These are phyloP conservation scores for Diutina catenulata DNA, from an alignment of 1,139 yeast genomes.

Conservation along the genomic window DNA sequence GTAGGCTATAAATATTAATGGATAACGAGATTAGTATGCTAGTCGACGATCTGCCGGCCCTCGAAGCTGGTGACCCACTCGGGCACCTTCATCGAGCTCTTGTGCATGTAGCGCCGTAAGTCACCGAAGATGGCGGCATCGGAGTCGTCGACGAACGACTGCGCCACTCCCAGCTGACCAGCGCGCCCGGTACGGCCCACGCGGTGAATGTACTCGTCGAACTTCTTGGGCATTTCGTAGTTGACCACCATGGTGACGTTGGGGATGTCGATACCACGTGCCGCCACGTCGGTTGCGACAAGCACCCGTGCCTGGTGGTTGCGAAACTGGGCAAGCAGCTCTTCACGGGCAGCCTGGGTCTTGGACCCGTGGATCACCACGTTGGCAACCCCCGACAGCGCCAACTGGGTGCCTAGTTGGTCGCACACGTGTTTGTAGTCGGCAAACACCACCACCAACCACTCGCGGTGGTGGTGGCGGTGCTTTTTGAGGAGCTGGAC, in stretches of 20 bases:
- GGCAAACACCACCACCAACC: constrained; percentile 70
- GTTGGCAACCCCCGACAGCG: constrained; percentile 27
- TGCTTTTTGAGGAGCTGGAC: constrained; percentile 15
- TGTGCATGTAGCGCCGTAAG: constrained; percentile 37
- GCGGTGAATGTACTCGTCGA: constrained; percentile 79
- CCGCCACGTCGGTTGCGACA: constrained; percentile 32
- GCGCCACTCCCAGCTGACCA: constrained; percentile 65
- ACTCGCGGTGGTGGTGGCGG: constrained; percentile 15
- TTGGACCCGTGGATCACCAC: constrained; percentile 78
- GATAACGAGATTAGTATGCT: too few relatives aligned
- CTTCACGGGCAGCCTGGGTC: constrained; percentile 78
- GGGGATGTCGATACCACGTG: constrained; percentile 30
- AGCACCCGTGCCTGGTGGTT: constrained; percentile 8
- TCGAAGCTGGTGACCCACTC: constrained; percentile 29
- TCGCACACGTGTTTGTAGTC: constrained; percentile 71
- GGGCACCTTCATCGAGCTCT: constrained; percentile 38
- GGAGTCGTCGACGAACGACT: constrained; percentile 53
- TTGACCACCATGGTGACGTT: constrained; percentile 77
- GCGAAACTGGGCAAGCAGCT: constrained; percentile 55
- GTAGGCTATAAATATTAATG: constrained; percentile 19
- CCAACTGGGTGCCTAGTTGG: constrained; percentile 38
- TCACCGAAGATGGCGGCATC: constrained; percentile 44
- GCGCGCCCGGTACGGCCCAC: constrained; percentile 97
- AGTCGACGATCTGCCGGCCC: background rate
- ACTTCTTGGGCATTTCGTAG: constrained; percentile 66